Evolutionary conservation across 2,329 filamentous ascomycete genomes (phyloP).

Genomic region (Colletotrichum nymphaeae): DNA sequence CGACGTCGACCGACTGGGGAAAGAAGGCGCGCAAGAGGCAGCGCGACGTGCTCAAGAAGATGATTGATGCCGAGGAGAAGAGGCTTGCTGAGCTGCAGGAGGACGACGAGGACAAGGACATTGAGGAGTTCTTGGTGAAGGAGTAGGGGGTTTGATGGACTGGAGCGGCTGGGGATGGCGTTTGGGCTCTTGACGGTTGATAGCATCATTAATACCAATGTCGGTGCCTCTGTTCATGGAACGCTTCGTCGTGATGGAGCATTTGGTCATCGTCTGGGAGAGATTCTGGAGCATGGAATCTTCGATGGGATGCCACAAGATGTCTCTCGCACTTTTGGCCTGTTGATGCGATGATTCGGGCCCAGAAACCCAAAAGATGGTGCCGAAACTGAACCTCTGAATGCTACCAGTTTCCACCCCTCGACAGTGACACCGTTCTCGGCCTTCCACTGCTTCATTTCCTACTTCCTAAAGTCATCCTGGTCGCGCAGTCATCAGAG

Average conservation of each 20-base stretch:
- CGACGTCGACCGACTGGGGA: constrained; percentile 71
- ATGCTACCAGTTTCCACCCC: background rate
- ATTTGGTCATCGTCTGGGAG: background rate
- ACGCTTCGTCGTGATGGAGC: background rate
- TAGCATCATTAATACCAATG: constrained; percentile 10
- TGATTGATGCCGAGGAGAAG: constrained; percentile 73
- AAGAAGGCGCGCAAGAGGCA: constrained; percentile 77
- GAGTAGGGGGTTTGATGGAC: background rate
- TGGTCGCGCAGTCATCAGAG: background rate
- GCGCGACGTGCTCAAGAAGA: constrained; percentile 72
- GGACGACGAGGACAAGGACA: constrained; percentile 79
- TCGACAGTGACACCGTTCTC: background rate
- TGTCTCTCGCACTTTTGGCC: background rate
- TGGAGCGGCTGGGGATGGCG: background rate
- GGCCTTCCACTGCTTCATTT: background rate
- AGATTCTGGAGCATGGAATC: background rate
- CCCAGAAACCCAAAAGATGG: background rate
- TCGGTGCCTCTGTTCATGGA: background rate
- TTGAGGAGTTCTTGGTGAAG: constrained; percentile 72
- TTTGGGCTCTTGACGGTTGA: background rate
- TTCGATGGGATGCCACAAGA: background rate
- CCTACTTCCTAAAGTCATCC: background rate
- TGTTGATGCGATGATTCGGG: background rate
- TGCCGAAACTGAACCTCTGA: background rate
- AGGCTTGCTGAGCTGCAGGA: constrained; percentile 64